phyloP scores from a whole-genome alignment of 257 asterid species.

The Solanum bulbocastanum region DNA sequence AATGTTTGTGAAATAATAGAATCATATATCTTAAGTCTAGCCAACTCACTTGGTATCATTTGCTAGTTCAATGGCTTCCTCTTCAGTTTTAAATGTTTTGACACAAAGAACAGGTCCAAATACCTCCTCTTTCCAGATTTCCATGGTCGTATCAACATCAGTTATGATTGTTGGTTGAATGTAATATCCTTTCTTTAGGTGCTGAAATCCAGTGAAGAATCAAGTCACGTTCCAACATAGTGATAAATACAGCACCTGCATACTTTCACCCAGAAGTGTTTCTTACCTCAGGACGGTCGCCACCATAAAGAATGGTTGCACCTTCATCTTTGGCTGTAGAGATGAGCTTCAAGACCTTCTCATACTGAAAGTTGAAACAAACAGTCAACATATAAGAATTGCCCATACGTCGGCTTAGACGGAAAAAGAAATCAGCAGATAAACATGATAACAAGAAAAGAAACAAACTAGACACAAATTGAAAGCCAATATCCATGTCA shows the following conservation, averaged over 20 bases:
- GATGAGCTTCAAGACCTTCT: constrained; percentile 56
- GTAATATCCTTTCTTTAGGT: constrained; percentile 73
- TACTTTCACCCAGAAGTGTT: background rate
- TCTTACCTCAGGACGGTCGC: constrained; percentile 69
- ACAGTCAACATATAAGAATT: background rate
- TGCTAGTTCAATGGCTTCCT: constrained; percentile 88
- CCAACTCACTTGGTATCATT: constrained; percentile 78
- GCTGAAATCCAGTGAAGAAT: constrained; percentile 34
- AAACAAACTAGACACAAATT: background rate
- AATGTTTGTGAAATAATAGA: background rate
- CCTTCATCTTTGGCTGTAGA: constrained; percentile 83
- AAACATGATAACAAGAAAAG: background rate
- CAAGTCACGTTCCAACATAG: background rate
- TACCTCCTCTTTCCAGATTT: constrained; percentile 96
- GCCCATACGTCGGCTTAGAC: background rate
- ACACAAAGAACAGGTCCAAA: constrained; percentile 98
- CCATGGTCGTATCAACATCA: constrained; percentile 77
- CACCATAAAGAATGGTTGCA: constrained; percentile 73
- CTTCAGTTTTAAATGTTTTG: constrained; percentile 84
- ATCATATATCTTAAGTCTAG: background rate
- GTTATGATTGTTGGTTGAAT: constrained; percentile 66
- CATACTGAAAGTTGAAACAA: constrained; percentile 41
- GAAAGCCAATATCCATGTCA: background rate
- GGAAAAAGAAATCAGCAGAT: background rate
- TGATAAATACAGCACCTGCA: background rate